Evolutionary conservation across 164 flowering plant species (phyloP), one percentile per base, ranked within the genome.

Genomic region (Cinnamomum micranthum): DNA sequence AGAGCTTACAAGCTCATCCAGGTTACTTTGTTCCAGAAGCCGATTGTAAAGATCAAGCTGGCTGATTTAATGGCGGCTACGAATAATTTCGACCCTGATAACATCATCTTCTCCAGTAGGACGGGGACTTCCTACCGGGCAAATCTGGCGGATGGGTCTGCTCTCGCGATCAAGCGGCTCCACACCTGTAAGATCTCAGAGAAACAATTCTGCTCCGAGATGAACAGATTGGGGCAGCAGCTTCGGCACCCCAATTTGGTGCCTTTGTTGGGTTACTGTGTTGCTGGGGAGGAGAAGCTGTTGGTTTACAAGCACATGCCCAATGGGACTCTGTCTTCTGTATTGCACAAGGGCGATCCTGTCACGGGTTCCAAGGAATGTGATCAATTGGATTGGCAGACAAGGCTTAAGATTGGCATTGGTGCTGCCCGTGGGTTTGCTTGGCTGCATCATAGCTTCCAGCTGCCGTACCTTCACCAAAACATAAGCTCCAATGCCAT

Each of bases 191-290:
- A 80, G 77, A 80, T 87, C 31, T 77, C 81, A n/a, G 93, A 89
- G 76, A 88, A 85, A 77, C 88, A 88, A 50, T 91, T 91, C 80
- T 69, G 89, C 68, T 67, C 83, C 47, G 95, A 91, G 81, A 86
- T 89, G 88, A 83, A 82, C 62, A 77, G 86, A 65, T 79, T 91
- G 58, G 93, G 95, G 47, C 76, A 67, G n/a, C 87, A 85, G 75
- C 82, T 87, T 10, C 87, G 92, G 77, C 95, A 91, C 70, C 95
- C 91, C 12, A 91, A 91, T 81, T 78, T 91, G 81, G 91, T 87
- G 22, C 95, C 95, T 0, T 74, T 91, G 20, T 73, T 91, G 72
- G 95, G 95, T 20, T 91, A 84, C 79, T 91, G 95, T 72, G 74
- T 80, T 3, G 91, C 85, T 64, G 87, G 79, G 72, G 86, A 87